phyloP scores from a whole-genome alignment of 768 basidiomycete species.

The Boletus coccyginus region DNA sequence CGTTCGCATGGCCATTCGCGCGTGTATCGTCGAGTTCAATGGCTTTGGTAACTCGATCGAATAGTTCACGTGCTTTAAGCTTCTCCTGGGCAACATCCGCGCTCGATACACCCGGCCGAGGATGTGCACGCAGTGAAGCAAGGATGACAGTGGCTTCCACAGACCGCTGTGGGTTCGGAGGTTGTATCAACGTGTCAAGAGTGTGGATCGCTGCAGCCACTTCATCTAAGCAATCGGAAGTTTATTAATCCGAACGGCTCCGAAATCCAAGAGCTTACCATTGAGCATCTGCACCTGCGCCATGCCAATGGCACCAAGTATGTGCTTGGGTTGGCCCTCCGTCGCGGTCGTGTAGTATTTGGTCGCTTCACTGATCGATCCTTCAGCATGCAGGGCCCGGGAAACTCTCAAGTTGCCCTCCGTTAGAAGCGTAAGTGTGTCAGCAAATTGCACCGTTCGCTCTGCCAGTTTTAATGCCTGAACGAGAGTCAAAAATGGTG shows the following conservation, averaged over 20 bases:
- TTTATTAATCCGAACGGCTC: background rate
- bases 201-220: constrained; percentile 83
- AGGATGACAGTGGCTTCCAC: constrained; percentile 87
- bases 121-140: constrained; percentile 82
- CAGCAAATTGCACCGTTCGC: constrained; percentile 90
- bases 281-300: constrained; percentile 86
- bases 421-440: constrained; percentile 78
- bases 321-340: constrained; percentile 69
- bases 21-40: constrained; percentile 61
- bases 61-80: constrained; percentile 72
- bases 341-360: constrained; percentile 67
- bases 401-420: constrained; percentile 87
- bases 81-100: constrained; percentile 73
- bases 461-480: constrained; percentile 93
- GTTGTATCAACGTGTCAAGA: constrained; percentile 71
- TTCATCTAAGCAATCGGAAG: constrained; percentile 54
- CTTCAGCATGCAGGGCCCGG: constrained; percentile 74
- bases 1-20: constrained; percentile 37
- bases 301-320: constrained; percentile 78
- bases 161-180: constrained; percentile 61
- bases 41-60: constrained; percentile 70
- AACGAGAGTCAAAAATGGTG: background rate
- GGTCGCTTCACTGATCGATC: constrained; percentile 58
- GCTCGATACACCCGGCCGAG: constrained; percentile 74
- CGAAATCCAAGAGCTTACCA: constrained; percentile 45